phyloP scores from a whole-genome alignment of 78 protist genomes.

The slime mould (Dictyostelium discoideum) region dicty_2.7 NC_007090.3:5221001-5221500 shows the following conservation, averaged over 20 bases:
- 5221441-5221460: background rate
- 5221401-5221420: background rate
- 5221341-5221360: background rate
- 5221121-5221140: too few species aligned
- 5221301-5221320: background rate
- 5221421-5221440: background rate
- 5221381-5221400: background rate
- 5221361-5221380: background rate
- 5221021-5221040: background rate
- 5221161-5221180: background rate
- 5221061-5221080: background rate
- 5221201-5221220: too few species aligned
- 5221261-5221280: background rate
- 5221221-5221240: background rate
- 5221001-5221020: background rate
- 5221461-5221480: background rate
- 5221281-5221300: background rate
- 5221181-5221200: background rate
- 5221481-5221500: constrained; percentile 2
- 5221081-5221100: background rate
- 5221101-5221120: background rate
- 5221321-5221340: background rate
- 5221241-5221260: background rate
- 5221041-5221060: background rate
- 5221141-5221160: background rate